Evolutionary conservation across 2,329 filamentous ascomycete species (phyloP).

Genomic region (Monosporascus cannonballus): DNA sequence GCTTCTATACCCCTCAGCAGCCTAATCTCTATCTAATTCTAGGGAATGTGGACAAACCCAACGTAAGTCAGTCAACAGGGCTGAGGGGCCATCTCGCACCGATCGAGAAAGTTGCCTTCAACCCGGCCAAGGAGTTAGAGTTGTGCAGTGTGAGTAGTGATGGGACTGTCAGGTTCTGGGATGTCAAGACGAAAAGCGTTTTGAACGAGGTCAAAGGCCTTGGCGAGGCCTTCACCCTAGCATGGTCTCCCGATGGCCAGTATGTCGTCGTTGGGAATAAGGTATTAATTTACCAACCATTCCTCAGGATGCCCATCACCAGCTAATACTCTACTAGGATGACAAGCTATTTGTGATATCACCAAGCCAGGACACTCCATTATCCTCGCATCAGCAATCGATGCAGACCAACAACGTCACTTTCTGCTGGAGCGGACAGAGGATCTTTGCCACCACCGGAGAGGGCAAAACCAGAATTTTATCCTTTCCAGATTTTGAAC

Average conservation of each 20-base stretch:
- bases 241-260: conserved; percentile 67
- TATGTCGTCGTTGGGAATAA: conserved; percentile 68
- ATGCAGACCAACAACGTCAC: conserved; percentile 66
- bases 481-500: conserved; percentile 58
- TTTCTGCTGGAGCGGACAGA: conserved; percentile 68
- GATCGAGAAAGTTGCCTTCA: conserved; percentile 73
- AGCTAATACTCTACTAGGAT: conserved; percentile 35
- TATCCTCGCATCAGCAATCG: conserved; percentile 54
- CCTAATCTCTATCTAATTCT: neutral
- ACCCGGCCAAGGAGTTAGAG: conserved; percentile 70
- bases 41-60: conserved; percentile 72
- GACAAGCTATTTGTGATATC: conserved; percentile 59
- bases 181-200: conserved; percentile 66
- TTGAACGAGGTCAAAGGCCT: conserved; percentile 63
- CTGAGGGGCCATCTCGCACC: conserved; percentile 59
- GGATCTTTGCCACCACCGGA: conserved; percentile 64
- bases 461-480: conserved; percentile 67
- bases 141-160: conserved; percentile 69
- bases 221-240: conserved; percentile 63
- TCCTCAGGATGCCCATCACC: neutral
- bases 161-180: conserved; percentile 73
- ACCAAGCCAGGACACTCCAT: conserved; percentile 47
- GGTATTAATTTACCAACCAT: conserved; percentile 35
- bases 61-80: conserved; percentile 69
- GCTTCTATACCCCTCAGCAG: neutral